These are phyloP conservation scores for Cyclostephanos tholiformis DNA, from an alignment of 108 stramenopile genomes.

Conservation along the genomic window DNA sequence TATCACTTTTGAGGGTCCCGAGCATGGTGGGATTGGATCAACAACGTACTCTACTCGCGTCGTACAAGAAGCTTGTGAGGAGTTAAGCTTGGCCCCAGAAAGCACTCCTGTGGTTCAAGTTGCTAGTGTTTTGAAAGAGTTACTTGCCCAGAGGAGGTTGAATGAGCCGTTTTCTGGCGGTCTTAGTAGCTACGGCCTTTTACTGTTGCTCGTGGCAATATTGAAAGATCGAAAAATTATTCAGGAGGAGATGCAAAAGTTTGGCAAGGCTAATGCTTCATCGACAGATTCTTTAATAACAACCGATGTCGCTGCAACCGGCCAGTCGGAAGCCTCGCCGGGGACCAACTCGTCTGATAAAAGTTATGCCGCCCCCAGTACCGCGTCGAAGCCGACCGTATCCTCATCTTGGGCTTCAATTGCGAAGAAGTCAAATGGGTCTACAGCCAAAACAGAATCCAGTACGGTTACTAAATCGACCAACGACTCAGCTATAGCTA, in stretches of 20 bases:
- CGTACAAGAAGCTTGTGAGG: conserved; percentile 74
- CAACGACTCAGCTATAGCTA: conserved; percentile 17
- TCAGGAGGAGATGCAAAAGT: conserved; percentile 67
- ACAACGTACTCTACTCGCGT: conserved; percentile 76
- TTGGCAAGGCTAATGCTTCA: conserved; percentile 45
- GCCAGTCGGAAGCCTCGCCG: not conserved
- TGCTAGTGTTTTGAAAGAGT: conserved; percentile 88
- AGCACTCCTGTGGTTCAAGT: conserved; percentile 79
- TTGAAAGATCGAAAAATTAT: conserved; percentile 78
- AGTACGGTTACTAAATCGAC: conserved; percentile 32
- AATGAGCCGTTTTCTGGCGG: conserved; percentile 97
- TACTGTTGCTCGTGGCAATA: conserved; percentile 84
- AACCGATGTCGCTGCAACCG: not conserved
- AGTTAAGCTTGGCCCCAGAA: conserved; percentile 68
- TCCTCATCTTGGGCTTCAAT: conserved; percentile 70
- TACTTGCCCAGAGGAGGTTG: conserved; percentile 84
- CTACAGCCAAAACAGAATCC: conserved; percentile 40
- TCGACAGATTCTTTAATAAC: not conserved
- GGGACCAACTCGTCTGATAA: conserved; percentile 15
- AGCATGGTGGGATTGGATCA: conserved; percentile 93
- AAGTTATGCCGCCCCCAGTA: conserved; percentile 24
- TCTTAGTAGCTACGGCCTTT: conserved; percentile 92
- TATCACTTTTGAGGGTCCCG: conserved; percentile 93
- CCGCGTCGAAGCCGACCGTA: conserved; percentile 31
- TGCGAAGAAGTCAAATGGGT: conserved; percentile 55